Percentiles rank a stretch among this genome's conserved stretches.
phyloP scores from a whole-genome alignment of 495 filamentous ascomycete species.

The Neurospora sublineolata region DNA sequence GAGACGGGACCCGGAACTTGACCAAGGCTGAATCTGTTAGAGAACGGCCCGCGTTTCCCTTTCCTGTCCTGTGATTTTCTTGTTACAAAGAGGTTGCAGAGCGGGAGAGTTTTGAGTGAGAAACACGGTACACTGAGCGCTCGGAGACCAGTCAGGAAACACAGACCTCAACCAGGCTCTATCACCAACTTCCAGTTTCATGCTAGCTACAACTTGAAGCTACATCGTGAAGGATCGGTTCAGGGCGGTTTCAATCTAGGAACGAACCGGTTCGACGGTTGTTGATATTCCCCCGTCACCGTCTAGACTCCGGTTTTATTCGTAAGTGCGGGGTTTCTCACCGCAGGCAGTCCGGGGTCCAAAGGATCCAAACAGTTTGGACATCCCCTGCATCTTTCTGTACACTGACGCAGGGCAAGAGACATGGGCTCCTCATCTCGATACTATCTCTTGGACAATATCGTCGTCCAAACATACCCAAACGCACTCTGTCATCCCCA shows the following conservation, averaged over 20 bases:
- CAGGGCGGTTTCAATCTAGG: neutral
- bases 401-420: no score
- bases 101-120: neutral
- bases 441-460: neutral
- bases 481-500: neutral
- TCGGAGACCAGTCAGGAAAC: neutral
- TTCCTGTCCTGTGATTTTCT: neutral
- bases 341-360: neutral
- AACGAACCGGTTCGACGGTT: neutral
- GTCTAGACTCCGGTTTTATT: neutral
- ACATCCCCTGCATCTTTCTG: no score
- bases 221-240: neutral
- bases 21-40: neutral
- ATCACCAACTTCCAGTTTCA: neutral
- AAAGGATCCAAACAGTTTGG: neutral
- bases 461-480: neutral
- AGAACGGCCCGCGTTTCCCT: neutral
- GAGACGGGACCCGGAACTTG: neutral
- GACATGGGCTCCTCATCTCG: no score
- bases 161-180: neutral
- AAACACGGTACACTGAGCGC: neutral
- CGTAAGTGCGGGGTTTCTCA: neutral
- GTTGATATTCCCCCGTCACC: neutral
- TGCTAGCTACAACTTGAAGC: neutral
- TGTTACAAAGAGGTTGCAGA: neutral